Evolutionary conservation across 1,139 yeast species (phyloP), one percentile per base, ranked within the genome.

Genomic region (Pichia sp.): DNA sequence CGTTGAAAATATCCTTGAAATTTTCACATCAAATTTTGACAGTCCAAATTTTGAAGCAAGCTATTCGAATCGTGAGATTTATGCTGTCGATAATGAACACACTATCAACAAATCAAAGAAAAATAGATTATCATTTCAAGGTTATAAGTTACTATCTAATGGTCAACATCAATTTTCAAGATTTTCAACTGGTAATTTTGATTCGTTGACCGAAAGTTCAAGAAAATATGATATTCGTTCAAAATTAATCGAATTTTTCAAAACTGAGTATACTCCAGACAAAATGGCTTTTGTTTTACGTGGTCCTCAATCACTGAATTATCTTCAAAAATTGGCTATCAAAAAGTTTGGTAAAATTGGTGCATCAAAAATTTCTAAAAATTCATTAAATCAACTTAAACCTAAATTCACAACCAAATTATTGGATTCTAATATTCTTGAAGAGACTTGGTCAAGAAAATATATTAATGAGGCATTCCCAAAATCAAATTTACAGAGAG

Each of bases 71-170:
- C 67, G 69, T 47, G 92, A 84, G 60, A 66, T 81, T 0, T 62
- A 66, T 42, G 78, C 84, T 0, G 70, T 84, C 16, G 75, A 82
- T 53, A 78, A 77, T 54, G 92, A 84, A 53, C 90, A 83, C 56
- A 63, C 62, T 3, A 67, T 71, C 6, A 83, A 83, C 51, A 60
- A 69, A 16, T 54, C 66, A 2, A 63, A 66, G 5, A 26, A 56
- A 0, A 68, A 66, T 20, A 80, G 82, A 54, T 60, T 76, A 0
- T 55, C 79, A 30, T 78, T 71, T 51, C 87, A 83, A 52, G 83
- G 80, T 0, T 56, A 75, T n/a, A 69, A 80, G 45, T 51, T 78
- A 9, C 54, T 82, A 20, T 68, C 83, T 2, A 65, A 66, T 43
- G 42, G 59, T 1, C 32, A 54, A 0, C 82, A 73, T 42, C 73